phyloP scores from a whole-genome alignment of 495 filamentous ascomycete species.

The Stereocaulon alpinum region DNA sequence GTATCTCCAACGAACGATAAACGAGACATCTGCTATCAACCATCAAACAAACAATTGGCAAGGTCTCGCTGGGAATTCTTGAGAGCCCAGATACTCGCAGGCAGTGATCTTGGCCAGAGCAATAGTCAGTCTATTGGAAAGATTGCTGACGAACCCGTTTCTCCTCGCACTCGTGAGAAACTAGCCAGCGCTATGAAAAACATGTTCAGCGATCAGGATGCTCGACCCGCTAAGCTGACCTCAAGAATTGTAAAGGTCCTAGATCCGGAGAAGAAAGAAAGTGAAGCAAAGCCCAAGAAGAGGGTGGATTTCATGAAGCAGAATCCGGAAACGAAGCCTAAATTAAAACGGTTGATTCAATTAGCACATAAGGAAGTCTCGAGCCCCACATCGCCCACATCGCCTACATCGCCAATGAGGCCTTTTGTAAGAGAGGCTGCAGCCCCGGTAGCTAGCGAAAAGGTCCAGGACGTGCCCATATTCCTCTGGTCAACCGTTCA shows the following conservation, averaged over 20 bases:
- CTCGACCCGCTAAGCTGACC: neutral
- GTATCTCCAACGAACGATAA: neutral
- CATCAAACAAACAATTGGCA: slow-evolving; percentile 7
- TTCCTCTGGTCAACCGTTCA: slow-evolving; percentile 8
- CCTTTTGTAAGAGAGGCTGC: neutral
- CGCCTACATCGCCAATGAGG: neutral
- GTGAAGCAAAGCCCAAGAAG: neutral
- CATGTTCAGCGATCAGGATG: neutral
- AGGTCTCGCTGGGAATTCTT: slow-evolving; percentile 8
- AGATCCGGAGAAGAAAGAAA: neutral
- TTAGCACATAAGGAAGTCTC: slow-evolving; percentile 2
- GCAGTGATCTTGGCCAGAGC: neutral
- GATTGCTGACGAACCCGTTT: neutral
- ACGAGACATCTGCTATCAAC: slow-evolving; percentile 1
- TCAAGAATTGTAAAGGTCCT: neutral
- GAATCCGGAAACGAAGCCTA: neutral
- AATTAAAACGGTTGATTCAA: slow-evolving; percentile 1
- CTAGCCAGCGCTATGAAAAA: neutral
- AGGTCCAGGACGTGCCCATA: neutral
- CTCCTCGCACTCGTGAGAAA: neutral
- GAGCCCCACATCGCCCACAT: neutral
- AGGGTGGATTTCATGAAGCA: neutral
- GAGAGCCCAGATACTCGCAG: neutral
- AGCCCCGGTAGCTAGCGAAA: neutral
- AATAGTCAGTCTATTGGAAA: neutral